Evolutionary conservation across 2,329 filamentous ascomycete species (phyloP).

Genomic region (Akanthomyces lecanii): DNA sequence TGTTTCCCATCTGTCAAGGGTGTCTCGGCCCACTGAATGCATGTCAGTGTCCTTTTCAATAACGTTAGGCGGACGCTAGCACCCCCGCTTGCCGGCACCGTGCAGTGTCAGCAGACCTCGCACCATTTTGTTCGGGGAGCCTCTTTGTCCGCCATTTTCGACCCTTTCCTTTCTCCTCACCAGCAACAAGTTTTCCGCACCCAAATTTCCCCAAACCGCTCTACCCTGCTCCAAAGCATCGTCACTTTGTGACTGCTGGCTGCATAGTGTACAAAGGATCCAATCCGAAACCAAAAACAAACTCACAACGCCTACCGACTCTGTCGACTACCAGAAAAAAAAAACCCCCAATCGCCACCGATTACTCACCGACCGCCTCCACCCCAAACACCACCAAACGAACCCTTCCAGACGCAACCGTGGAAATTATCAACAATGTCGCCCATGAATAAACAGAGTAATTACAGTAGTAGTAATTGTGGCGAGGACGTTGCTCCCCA

Average conservation of each 20-base stretch:
- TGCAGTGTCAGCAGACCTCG: conserved; percentile 13
- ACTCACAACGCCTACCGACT: neutral
- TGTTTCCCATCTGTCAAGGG: neutral
- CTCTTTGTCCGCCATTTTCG: neutral
- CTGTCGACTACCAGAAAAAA: neutral
- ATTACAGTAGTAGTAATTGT: conserved; percentile 73
- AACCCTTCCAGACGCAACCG: conserved; percentile 17
- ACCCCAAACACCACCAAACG: conserved; percentile 5
- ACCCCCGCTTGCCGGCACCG: neutral
- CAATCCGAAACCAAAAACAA: neutral
- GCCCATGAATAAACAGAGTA: conserved; percentile 67
- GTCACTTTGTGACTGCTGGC: conserved; percentile 14
- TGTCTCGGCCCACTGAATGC: neutral
- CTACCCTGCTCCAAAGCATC: conserved; percentile 8
- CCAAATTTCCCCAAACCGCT: neutral
- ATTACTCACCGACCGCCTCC: neutral
- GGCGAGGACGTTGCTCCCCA: conserved; percentile 60
- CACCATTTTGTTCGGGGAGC: conserved; percentile 6
- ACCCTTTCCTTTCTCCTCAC: neutral
- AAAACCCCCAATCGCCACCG: conserved; percentile 3
- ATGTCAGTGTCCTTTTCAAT: neutral
- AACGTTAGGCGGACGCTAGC: neutral
- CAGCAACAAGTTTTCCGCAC: neutral
- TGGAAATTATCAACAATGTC: conserved; percentile 44
- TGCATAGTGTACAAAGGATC: neutral